These are phyloP conservation scores for Lathyrus oleraceus DNA, from an alignment of 306 rosid genomes.

Conservation along the genomic window DNA sequence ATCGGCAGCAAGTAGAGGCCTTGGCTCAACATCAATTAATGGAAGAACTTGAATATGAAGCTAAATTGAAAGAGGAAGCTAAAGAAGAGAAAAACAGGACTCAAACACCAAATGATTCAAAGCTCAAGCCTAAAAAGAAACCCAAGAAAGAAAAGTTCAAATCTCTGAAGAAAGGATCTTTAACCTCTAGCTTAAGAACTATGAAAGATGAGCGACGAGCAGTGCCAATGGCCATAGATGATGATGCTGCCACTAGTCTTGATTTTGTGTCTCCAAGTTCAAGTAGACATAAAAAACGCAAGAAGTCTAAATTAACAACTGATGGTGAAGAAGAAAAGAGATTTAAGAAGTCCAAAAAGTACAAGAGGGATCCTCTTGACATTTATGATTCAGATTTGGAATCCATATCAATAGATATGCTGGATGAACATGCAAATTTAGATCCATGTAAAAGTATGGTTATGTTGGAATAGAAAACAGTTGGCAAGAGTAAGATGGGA, in stretches of 20 bases:
- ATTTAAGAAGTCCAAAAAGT: slow-evolving; percentile 77
- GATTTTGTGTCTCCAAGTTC: slow-evolving; percentile 59
- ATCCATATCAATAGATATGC: slow-evolving; percentile 54
- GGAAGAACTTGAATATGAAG: slow-evolving; percentile 93
- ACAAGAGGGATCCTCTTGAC: slow-evolving; percentile 60
- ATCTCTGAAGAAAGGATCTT: slow-evolving; percentile 84
- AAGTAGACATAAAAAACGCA: slow-evolving; percentile 69
- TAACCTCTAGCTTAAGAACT: slow-evolving; percentile 66
- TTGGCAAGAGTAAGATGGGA: slow-evolving; percentile 75
- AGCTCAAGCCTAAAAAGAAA: slow-evolving; percentile 85
- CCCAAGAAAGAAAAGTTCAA: slow-evolving; percentile 88
- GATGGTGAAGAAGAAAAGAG: slow-evolving; percentile 59
- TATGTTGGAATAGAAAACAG: slow-evolving; percentile 67
- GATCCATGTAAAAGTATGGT: slow-evolving; percentile 51
- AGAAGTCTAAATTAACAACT: slow-evolving; percentile 48
- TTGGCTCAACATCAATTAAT: slow-evolving; percentile 93
- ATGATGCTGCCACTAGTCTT: slow-evolving; percentile 48
- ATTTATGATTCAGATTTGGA: slow-evolving; percentile 63
- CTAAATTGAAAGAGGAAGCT: slow-evolving; percentile 78
- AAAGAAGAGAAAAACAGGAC: slow-evolving; percentile 71
- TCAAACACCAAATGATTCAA: slow-evolving; percentile 56
- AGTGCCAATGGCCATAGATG: slow-evolving; percentile 71
- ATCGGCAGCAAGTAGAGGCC: slow-evolving; percentile 96
- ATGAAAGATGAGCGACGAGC: slow-evolving; percentile 56
- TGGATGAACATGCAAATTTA: slow-evolving; percentile 54